Percentiles rank a stretch among this genome's conserved stretches.
Evolutionary conservation across 345 rosid genomes (phyloP).

Genomic region (Populus pruinosa): DNA sequence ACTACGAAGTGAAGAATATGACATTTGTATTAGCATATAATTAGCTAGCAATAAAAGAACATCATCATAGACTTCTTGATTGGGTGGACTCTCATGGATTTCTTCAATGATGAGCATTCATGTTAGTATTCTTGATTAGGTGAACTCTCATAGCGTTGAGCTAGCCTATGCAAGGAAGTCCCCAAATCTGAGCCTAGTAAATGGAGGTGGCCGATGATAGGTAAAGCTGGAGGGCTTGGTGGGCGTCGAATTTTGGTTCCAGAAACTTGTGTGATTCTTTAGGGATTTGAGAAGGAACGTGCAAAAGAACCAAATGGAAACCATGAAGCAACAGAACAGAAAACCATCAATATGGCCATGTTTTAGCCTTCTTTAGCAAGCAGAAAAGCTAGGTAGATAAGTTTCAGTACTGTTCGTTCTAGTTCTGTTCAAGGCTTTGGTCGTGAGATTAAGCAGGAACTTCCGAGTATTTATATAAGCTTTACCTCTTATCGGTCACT

Average conservation of each 20-base stretch:
- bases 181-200: conserved; percentile 6
- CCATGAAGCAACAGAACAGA: background rate
- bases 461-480: background rate
- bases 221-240: conserved; percentile 40
- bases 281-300: background rate
- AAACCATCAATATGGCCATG: background rate
- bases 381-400: background rate
- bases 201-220: conserved; percentile 45
- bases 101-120: background rate
- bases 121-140: too few relatives aligned
- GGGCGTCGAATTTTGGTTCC: conserved; percentile 16
- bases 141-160: background rate
- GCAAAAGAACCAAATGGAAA: background rate
- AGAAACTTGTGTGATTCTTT: conserved; percentile 5
- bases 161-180: background rate
- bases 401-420: background rate
- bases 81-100: background rate
- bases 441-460: background rate
- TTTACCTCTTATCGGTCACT: too few relatives aligned
- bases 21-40: too few relatives aligned
- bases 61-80: background rate
- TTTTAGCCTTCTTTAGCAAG: background rate
- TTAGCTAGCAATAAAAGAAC: too few relatives aligned
- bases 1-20: too few relatives aligned
- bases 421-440: background rate